Evolutionary conservation across 163 green algal species (phyloP), one percentile per base, ranked within the genome.

Genomic region (Prototheca cutis): DNA sequence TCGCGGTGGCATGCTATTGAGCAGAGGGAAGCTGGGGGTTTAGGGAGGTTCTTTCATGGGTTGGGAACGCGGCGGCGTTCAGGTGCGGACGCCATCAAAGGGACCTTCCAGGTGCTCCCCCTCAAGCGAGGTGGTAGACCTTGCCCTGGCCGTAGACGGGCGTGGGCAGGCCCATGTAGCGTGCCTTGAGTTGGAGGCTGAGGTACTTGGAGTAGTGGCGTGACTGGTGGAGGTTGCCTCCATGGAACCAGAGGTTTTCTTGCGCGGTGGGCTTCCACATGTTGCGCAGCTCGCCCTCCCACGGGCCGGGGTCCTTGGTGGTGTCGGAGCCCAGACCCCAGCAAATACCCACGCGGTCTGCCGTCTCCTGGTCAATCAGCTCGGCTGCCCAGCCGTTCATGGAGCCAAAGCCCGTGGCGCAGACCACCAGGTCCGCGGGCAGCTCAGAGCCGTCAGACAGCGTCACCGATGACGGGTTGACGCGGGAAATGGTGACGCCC

Each of bases 311-410:
- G 49, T 56, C 49, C 49, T 56, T 56, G 49, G 49, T 56, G 49
- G 49, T 56, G 49, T 33, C 28, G 49, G 27, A 40, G 49, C 49
- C 49, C 27, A 56, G 49, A 27, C 49, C 49, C 49, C 49, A 56
- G 49, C 49, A 56, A 5, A 13, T 10, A 31, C 51, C 57, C 13
- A 71, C 54, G 5, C 55, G 31, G 55, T 58, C 48, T 17, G 71
- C 61, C 23, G 80, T 73, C 25, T 60, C 58, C 6, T 30, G 36
- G 42, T 71, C 74, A 21, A 82, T 66, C 18, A 63, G 31, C 24
- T 68, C 58, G 5, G 78, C 64, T 3, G 55, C 36, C 79, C 81
- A 89, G 19, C 31, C 40, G 32, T 81, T 56, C 49, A 56, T 56
- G 49, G 49, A 56, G 28, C 49, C 49, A 33, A 56, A 56, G 49